Conservation (phyloP, 1,284 basidiomycete genomes). For the Ustilago bromivora region DNA sequence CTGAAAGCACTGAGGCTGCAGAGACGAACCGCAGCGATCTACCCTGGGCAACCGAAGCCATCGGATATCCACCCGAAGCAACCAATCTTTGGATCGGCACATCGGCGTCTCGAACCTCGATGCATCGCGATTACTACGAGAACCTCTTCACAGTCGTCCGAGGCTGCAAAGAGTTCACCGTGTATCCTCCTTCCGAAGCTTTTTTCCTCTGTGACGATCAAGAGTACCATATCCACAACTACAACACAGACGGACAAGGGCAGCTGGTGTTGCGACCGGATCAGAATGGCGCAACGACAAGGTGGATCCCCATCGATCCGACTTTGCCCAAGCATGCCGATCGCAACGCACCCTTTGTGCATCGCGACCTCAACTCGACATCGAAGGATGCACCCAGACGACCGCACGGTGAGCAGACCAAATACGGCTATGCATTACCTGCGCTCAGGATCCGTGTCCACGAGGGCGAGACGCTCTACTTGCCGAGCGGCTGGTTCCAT, state of each 20-base stretch:
- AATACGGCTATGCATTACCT: slow-evolving; percentile 51
- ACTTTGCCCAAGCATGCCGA: slow-evolving; percentile 30
- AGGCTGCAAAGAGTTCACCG: slow-evolving; percentile 62
- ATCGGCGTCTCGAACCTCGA: slow-evolving; percentile 42
- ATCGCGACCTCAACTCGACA: slow-evolving; percentile 31
- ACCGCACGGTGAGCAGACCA: slow-evolving; percentile 20
- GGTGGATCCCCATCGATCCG: slow-evolving; percentile 65
- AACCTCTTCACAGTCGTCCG: slow-evolving; percentile 63
- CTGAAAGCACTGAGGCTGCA: background rate
- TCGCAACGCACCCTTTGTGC: slow-evolving; percentile 45
- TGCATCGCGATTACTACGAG: slow-evolving; percentile 63
- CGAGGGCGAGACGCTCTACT: slow-evolving; percentile 59
- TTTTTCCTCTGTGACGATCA: slow-evolving; percentile 57
- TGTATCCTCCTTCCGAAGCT: slow-evolving; percentile 55
- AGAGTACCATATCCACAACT: slow-evolving; percentile 31
- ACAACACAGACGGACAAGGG: slow-evolving; percentile 3
- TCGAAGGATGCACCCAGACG: background rate
- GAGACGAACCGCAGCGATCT: slow-evolving; percentile 20
- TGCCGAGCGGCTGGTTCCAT: slow-evolving; percentile 65
- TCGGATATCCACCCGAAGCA: slow-evolving; percentile 55
- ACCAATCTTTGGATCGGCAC: slow-evolving; percentile 65
- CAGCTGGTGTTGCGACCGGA: slow-evolving; percentile 24
- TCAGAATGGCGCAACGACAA: slow-evolving; percentile 30
- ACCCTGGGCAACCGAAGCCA: slow-evolving; percentile 57
- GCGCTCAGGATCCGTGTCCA: slow-evolving; percentile 57